These are phyloP conservation scores for Daldinia sp. DNA, from an alignment of 2,329 filamentous ascomycete genomes.

Conservation along the genomic window DNA sequence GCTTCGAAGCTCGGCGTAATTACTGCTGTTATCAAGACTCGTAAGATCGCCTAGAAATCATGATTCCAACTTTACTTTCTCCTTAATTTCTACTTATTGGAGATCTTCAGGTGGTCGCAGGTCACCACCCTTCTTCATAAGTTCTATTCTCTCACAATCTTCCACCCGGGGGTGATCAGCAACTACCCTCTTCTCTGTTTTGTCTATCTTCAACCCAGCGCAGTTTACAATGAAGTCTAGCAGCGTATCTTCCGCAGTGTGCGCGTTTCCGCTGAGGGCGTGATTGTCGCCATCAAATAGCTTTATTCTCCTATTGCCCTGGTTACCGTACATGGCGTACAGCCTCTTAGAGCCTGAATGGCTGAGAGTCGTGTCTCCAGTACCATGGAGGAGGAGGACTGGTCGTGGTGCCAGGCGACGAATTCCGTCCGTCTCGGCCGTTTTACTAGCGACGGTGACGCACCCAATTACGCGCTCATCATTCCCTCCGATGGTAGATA, in stretches of 20 bases:
- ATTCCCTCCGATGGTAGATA: neutral
- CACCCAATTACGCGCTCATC: conserved; percentile 40
- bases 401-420: conserved; percentile 46
- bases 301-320: conserved; percentile 47
- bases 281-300: conserved; percentile 54
- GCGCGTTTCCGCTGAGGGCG: conserved; percentile 49
- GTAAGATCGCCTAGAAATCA: neutral
- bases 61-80: neutral
- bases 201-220: conserved; percentile 40
- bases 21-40: too few relatives aligned
- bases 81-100: neutral
- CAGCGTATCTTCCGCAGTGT: conserved; percentile 50
- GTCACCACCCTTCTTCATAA: conserved; percentile 49
- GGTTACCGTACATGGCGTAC: conserved; percentile 48
- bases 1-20: too few relatives aligned
- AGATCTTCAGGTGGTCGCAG: conserved; percentile 45
- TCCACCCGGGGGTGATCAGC: conserved; percentile 33
- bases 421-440: conserved; percentile 48
- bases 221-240: conserved; percentile 50
- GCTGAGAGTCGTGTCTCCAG: conserved; percentile 48
- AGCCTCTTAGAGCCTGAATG: conserved; percentile 48
- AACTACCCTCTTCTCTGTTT: conserved; percentile 36
- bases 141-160: conserved; percentile 40
- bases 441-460: conserved; percentile 52
- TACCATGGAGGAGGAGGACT: conserved; percentile 51